phyloP scores from a whole-genome alignment of 371 early-diverging fungal genomes.

The Syncephalastrum monosporum region DNA sequence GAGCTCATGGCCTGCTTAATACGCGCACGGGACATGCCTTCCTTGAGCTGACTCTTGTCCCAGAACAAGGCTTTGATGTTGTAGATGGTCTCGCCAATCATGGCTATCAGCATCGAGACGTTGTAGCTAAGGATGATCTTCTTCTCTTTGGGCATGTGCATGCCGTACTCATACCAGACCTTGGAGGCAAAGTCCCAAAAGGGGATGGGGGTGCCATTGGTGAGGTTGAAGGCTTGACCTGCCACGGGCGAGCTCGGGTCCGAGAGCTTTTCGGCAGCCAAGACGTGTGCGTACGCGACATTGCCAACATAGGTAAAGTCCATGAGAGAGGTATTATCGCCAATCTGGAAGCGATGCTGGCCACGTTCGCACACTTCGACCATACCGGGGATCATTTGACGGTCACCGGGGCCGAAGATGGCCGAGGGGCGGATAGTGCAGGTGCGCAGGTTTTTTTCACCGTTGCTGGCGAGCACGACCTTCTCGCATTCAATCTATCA shows the following conservation, averaged over 20 bases:
- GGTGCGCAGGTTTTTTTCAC: slow-evolving; percentile 66
- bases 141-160: slow-evolving; percentile 39
- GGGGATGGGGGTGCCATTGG: slow-evolving; percentile 90
- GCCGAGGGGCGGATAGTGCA: slow-evolving; percentile 86
- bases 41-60: slow-evolving; percentile 47
- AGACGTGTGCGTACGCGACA: slow-evolving; percentile 86
- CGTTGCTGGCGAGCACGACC: slow-evolving; percentile 79
- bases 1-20: slow-evolving; percentile 74
- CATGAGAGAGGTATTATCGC: slow-evolving; percentile 82
- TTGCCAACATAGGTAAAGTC: slow-evolving; percentile 96
- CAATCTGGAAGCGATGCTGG: slow-evolving; percentile 77
- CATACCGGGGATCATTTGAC: slow-evolving; percentile 79
- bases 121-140: slow-evolving; percentile 48
- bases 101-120: slow-evolving; percentile 51
- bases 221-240: slow-evolving; percentile 85
- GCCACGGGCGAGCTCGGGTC: slow-evolving; percentile 39
- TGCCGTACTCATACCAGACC: slow-evolving; percentile 62
- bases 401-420: slow-evolving; percentile 93
- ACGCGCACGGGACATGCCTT: slow-evolving; percentile 61
- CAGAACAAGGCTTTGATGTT: slow-evolving; percentile 48
- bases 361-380: slow-evolving; percentile 74
- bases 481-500: slow-evolving; percentile 76
- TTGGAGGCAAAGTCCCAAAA: slow-evolving; percentile 88
- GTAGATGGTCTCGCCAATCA: slow-evolving; percentile 45
- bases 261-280: slow-evolving; percentile 80